Evolutionary conservation across 2,329 filamentous ascomycete genomes (phyloP), one percentile per base, ranked within the genome.

Genomic region (Xylariales sp.): DNA sequence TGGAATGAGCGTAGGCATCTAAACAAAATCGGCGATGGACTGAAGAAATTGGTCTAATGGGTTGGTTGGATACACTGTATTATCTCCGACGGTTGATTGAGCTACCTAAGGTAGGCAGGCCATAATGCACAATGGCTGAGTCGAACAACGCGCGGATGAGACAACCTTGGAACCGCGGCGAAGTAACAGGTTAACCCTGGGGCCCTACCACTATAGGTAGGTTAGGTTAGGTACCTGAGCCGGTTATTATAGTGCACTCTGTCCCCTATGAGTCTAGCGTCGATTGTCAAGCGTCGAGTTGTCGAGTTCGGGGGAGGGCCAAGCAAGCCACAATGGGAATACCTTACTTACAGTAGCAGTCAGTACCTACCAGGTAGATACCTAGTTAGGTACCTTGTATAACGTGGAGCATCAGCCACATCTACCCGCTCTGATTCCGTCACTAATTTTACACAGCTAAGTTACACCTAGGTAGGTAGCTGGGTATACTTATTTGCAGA

Each of bases 81-180:
- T 23, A 23, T 39, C 32, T 18, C 50, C 32, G 50, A 54, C 4
- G n/a, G 50, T 54, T 23, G 45, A 48, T 23, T 14, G 32, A 54
- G 50, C 32, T 54, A 39, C 12, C 39, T 18, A n/a, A n/a, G 48
- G 5, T 10, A 6, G 12, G 28, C 5, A 57, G 39, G 4, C 39
- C 39, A 12, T 41, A 18, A 10, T 34, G 23, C 39, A 53, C 23
- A 23, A 41, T 60, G 16, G 32, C 30, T 14, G 28, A 14, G 43
- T 36, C 7, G 43, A 18, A 30, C 30, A 9, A 46, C 49, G 59
- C 49, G 50, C 59, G 59, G 50, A 49, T 62, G 59, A 62, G 34
- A 62, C 59, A 54, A 28, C 8, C 16, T 54, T 54, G 32, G 50
- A 54, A 54, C 49, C 39, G 23, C 28, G 39, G 28, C 39, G 41